Percentiles rank a stretch among this genome's conserved stretches.
Evolutionary conservation across 1,139 yeast species (phyloP).

Genomic region (Yamadazyma membranifaciens): DNA sequence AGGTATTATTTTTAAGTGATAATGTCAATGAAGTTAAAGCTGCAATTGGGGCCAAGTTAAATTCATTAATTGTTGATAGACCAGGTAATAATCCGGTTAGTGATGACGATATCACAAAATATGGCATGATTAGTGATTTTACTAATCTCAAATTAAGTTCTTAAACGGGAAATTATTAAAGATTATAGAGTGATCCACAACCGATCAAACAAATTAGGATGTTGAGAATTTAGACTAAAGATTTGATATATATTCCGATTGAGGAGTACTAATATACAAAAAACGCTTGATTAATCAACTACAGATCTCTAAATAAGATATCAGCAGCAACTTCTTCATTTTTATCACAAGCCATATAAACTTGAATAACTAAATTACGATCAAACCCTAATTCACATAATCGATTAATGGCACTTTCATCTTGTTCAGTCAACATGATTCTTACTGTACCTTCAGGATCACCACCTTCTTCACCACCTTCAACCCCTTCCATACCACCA

Average conservation of each 20-base stretch:
- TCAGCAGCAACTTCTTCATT: slow-evolving; percentile 97
- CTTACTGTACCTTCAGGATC: slow-evolving; percentile 45
- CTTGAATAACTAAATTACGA: slow-evolving; percentile 82
- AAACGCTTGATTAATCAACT: slow-evolving; percentile 6
- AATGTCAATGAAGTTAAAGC: slow-evolving; percentile 68
- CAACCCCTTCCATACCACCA: slow-evolving; percentile 31
- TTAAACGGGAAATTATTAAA: not conserved
- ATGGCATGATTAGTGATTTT: slow-evolving; percentile 18
- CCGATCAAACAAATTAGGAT: too few species aligned
- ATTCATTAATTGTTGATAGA: slow-evolving; percentile 58
- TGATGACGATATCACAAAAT: slow-evolving; percentile 23
- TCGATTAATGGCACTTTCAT: slow-evolving; percentile 82
- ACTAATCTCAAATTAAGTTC: not conserved
- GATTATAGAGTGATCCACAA: not conserved
- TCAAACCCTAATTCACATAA: slow-evolving; percentile 93
- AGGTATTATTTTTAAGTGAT: slow-evolving; percentile 73
- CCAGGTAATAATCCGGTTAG: slow-evolving; percentile 71
- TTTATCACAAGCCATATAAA: slow-evolving; percentile 96
- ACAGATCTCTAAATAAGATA: slow-evolving; percentile 64
- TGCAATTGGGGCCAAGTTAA: slow-evolving; percentile 66
- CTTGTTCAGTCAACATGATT: slow-evolving; percentile 74
- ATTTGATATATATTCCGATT: not conserved
- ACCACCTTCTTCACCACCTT: slow-evolving; percentile 20
- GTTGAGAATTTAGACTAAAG: not conserved
- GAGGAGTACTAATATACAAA: slow-evolving; percentile 14